A percentile compares a stretch with the other conserved stretches of the same genome.
These are phyloP conservation scores for Butyriboletus loyo DNA, from an alignment of 768 basidiomycete species.

Conservation along the genomic window DNA sequence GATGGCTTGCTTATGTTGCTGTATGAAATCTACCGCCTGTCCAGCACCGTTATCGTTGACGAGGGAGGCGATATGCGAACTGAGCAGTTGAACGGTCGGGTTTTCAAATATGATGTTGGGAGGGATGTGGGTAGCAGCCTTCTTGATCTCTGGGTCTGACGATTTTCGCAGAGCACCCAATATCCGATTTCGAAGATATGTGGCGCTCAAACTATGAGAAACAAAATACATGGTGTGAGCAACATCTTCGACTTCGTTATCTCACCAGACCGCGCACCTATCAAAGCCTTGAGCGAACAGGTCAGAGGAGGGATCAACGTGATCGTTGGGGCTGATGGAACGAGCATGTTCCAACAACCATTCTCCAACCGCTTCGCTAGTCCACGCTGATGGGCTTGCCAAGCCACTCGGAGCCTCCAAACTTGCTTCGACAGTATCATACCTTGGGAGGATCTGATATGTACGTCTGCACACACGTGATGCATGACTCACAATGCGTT, in stretches of 20 bases:
- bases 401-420: slow-evolving; percentile 15
- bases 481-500: slow-evolving; percentile 36
- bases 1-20: slow-evolving; percentile 25
- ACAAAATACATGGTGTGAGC: background rate
- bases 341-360: slow-evolving; percentile 31
- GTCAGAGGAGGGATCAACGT: slow-evolving; percentile 18
- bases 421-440: slow-evolving; percentile 32
- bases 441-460: slow-evolving; percentile 17
- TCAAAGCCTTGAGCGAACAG: slow-evolving; percentile 37
- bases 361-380: slow-evolving; percentile 6
- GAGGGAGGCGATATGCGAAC: slow-evolving; percentile 18
- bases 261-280: slow-evolving; percentile 24
- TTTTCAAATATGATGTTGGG: slow-evolving; percentile 36
- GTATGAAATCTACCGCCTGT: background rate
- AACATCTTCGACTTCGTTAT: no score
- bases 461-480: background rate
- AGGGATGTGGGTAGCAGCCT: slow-evolving; percentile 25
- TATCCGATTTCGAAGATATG: slow-evolving; percentile 26
- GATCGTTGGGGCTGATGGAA: slow-evolving; percentile 3
- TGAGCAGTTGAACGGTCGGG: slow-evolving; percentile 39
- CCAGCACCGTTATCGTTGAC: background rate
- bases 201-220: slow-evolving; percentile 26
- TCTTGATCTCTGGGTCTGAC: slow-evolving; percentile 24
- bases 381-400: slow-evolving; percentile 27
- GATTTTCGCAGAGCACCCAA: slow-evolving; percentile 31